Percentiles rank a stretch among this genome's conserved stretches.
These are phyloP conservation scores for Hanseniaspora uvarum DNA, from an alignment of 1,139 yeast genomes.

Conservation along the genomic window DNA sequence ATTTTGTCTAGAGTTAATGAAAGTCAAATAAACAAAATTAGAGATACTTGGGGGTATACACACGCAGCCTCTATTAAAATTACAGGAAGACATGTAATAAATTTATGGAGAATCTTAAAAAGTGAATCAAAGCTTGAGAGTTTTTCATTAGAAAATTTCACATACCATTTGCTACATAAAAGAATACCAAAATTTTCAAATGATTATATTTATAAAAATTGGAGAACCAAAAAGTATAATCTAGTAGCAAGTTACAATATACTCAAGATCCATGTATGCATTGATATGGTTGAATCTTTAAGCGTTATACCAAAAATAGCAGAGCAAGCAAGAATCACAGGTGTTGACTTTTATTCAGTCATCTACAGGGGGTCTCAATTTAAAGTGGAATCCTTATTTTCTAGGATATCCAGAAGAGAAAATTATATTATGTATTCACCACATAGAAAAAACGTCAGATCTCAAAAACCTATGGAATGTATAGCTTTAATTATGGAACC, in stretches of 20 bases:
- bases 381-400: conserved; percentile 76
- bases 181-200: conserved; percentile 55
- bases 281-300: conserved; percentile 47
- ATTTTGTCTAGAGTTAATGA: conserved; percentile 44
- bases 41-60: conserved; percentile 73
- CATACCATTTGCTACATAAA: conserved; percentile 54
- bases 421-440: conserved; percentile 69
- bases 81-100: conserved; percentile 72
- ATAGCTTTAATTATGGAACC: conserved; percentile 93
- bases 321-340: conserved; percentile 77
- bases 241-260: conserved; percentile 39
- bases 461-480: conserved; percentile 77
- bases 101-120: conserved; percentile 71
- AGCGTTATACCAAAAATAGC: conserved; percentile 63
- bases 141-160: conserved; percentile 69
- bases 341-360: conserved; percentile 82
- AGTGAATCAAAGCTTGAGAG: conserved; percentile 52
- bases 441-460: conserved; percentile 65
- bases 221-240: conserved; percentile 27
- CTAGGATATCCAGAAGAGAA: conserved; percentile 66
- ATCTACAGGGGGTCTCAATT: conserved; percentile 86
- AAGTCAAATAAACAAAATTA: conserved; percentile 44
- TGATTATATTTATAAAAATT: conserved; percentile 45
- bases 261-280: conserved; percentile 39
- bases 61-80: conserved; percentile 62